Conservation (phyloP, 805 yeast species). For the Candida quercuum region DNA sequence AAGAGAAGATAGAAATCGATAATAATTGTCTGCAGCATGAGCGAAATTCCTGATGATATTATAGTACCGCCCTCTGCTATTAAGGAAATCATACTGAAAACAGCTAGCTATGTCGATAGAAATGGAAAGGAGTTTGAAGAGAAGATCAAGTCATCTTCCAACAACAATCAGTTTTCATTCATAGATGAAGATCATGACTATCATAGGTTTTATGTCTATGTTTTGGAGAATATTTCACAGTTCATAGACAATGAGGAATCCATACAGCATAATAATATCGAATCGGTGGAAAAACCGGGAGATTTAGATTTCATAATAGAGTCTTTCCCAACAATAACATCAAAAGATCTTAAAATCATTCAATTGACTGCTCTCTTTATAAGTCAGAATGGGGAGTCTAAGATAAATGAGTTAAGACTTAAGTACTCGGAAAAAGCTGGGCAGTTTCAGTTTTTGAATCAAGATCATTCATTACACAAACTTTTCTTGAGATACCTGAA, state of each 20-base stretch:
- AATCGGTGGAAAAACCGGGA: neutral
- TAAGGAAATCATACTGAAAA: slow-evolving; percentile 55
- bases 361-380: slow-evolving; percentile 67
- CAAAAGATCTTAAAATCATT: slow-evolving; percentile 61
- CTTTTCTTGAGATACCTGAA: slow-evolving; percentile 43
- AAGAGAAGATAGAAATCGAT: too few relatives aligned
- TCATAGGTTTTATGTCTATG: slow-evolving; percentile 51
- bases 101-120: slow-evolving; percentile 62
- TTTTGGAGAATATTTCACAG: slow-evolving; percentile 30
- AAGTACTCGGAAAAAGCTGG: slow-evolving; percentile 31
- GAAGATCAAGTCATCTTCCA: slow-evolving; percentile 43
- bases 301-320: slow-evolving; percentile 8
- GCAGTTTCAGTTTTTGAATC: slow-evolving; percentile 65
- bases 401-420: slow-evolving; percentile 35
- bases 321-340: slow-evolving; percentile 37
- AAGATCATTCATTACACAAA: slow-evolving; percentile 53
- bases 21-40: too few relatives aligned
- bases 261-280: slow-evolving; percentile 7
- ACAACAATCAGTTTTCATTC: slow-evolving; percentile 58
- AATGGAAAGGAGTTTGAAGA: slow-evolving; percentile 67
- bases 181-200: slow-evolving; percentile 48
- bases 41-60: slow-evolving; percentile 36
- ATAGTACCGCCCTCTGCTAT: slow-evolving; percentile 51
- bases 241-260: slow-evolving; percentile 6
- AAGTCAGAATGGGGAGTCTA: slow-evolving; percentile 51